Percentiles rank a stretch among this genome's conserved stretches.
Evolutionary conservation across 2,329 filamentous ascomycete species (phyloP).

Genomic region (Cercospora sojina): DNA sequence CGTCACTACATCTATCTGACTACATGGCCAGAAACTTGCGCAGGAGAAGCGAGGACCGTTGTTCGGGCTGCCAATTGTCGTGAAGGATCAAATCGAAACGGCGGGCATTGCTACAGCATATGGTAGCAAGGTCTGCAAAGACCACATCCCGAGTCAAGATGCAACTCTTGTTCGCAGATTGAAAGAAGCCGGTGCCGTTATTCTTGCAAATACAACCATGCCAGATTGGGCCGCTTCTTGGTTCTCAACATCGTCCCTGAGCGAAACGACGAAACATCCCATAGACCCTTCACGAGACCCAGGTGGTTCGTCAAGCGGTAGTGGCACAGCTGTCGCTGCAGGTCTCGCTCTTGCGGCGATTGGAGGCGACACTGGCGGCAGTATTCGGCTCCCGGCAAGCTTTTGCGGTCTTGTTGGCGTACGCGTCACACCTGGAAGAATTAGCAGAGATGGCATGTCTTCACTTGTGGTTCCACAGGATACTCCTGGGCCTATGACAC

Average conservation of each 20-base stretch:
- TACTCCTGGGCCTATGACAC: slow-evolving; percentile 31
- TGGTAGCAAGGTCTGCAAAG: slow-evolving; percentile 25
- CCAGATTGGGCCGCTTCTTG: slow-evolving; percentile 28
- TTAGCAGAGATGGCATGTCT: slow-evolving; percentile 31
- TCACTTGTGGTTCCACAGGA: slow-evolving; percentile 29
- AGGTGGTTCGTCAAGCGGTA: slow-evolving; percentile 34
- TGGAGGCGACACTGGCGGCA: slow-evolving; percentile 34
- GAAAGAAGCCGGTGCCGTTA: slow-evolving; percentile 27
- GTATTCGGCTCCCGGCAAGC: slow-evolving; percentile 29
- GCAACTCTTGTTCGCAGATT: slow-evolving; percentile 26
- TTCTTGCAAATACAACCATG: slow-evolving; percentile 31
- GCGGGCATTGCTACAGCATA: slow-evolving; percentile 26
- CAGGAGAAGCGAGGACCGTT: slow-evolving; percentile 23
- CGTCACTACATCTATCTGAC: background rate
- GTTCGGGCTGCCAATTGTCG: slow-evolving; percentile 28
- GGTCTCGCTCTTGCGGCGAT: slow-evolving; percentile 32
- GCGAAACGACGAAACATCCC: slow-evolving; percentile 29
- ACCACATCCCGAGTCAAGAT: slow-evolving; percentile 26
- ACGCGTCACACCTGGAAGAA: slow-evolving; percentile 31
- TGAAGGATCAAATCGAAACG: slow-evolving; percentile 33
- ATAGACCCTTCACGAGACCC: slow-evolving; percentile 30
- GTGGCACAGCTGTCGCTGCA: slow-evolving; percentile 33
- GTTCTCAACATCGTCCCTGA: slow-evolving; percentile 29
- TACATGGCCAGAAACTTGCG: slow-evolving; percentile 11
- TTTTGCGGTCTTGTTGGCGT: slow-evolving; percentile 34